These are phyloP conservation scores for Geotrichum carabidarum DNA, from an alignment of 1,139 yeast genomes.

Conservation along the genomic window DNA sequence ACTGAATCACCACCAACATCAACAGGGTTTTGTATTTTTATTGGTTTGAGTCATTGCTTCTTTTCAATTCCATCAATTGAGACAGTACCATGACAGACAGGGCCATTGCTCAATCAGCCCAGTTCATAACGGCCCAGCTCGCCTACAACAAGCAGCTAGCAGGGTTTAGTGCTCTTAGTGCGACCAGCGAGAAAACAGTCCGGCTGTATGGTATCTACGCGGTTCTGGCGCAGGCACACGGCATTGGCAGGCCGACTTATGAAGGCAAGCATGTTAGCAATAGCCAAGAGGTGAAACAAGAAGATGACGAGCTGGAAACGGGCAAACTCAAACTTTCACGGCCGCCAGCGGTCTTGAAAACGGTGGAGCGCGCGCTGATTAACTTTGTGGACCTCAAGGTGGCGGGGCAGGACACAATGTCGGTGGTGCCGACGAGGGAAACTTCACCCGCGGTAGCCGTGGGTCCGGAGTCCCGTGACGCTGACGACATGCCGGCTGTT, in stretches of 20 bases:
- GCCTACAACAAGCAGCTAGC: background rate
- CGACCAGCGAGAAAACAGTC: background rate
- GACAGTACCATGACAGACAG: conserved; percentile 4
- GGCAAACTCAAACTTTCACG: too few species aligned
- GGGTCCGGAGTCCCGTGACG: too few species aligned
- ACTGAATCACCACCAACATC: too few species aligned
- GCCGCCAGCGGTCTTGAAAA: background rate
- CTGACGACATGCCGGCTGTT: too few species aligned
- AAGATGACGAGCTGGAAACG: too few species aligned
- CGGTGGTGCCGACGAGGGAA: too few species aligned
- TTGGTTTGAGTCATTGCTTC: background rate
- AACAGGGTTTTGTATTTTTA: too few species aligned
- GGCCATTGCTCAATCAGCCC: conserved; percentile 10
- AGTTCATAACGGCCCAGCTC: background rate
- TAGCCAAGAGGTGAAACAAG: too few species aligned
- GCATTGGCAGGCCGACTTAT: background rate
- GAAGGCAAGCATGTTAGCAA: too few species aligned
- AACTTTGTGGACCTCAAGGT: too few species aligned
- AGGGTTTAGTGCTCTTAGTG: conserved; percentile 1
- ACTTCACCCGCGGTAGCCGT: too few species aligned
- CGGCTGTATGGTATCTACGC: conserved; percentile 5
- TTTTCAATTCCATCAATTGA: background rate
- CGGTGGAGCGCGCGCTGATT: background rate
- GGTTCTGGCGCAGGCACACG: conserved; percentile 4
- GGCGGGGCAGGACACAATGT: too few species aligned